phyloP scores from a whole-genome alignment of 257 asterid genomes.

The Pogostemon cablin region DNA sequence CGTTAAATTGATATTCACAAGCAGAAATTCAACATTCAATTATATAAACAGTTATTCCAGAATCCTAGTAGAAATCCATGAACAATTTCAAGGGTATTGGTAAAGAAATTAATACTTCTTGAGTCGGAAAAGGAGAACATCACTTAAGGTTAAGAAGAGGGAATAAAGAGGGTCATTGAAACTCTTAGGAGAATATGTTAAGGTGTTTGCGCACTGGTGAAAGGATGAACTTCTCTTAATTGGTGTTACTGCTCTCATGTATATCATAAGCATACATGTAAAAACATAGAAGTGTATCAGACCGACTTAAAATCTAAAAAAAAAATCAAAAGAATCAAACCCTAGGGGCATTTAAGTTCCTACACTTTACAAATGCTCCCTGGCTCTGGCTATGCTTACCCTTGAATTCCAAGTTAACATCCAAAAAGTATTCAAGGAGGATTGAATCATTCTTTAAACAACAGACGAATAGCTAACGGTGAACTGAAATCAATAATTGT shows the following conservation, averaged over 20 bases:
- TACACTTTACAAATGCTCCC: not conserved
- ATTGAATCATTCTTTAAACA: constrained; percentile 7
- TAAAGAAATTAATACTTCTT: not conserved
- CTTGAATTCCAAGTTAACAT: constrained; percentile 2
- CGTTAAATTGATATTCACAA: not conserved
- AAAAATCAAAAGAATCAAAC: not conserved
- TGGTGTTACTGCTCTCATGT: not conserved
- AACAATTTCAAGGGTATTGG: not conserved
- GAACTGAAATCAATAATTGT: not conserved
- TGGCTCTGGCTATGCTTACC: not conserved
- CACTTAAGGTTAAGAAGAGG: not conserved
- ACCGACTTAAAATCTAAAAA: not conserved
- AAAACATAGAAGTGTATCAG: not conserved
- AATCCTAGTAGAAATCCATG: constrained; percentile 25
- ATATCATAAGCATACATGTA: not conserved
- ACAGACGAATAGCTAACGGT: not conserved
- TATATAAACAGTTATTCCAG: not conserved
- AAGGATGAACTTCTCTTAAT: constrained; percentile 4
- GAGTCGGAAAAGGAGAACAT: not conserved
- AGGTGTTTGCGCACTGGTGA: not conserved
- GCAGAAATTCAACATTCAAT: not conserved
- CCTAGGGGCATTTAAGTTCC: constrained; percentile 5
- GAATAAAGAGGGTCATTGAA: constrained; percentile 3
- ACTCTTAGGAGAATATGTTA: not conserved
- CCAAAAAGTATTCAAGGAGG: constrained; percentile 10